Evolutionary conservation across 2,329 filamentous ascomycete species (phyloP).

Genomic region (Tolypocladium guangdongense): DNA sequence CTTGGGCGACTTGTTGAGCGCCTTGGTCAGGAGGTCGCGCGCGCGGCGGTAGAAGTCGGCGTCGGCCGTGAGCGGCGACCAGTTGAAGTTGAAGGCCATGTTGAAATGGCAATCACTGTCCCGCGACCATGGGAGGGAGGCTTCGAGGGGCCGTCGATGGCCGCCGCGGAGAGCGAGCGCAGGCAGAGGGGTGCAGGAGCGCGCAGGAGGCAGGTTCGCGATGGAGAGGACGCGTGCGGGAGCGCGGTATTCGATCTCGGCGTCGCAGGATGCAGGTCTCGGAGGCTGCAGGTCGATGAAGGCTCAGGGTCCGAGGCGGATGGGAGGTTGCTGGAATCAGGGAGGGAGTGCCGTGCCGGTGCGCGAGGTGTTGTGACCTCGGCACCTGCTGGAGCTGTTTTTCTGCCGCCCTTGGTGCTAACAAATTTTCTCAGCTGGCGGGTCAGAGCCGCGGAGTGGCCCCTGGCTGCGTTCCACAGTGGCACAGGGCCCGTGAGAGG

Average conservation of each 20-base stretch:
- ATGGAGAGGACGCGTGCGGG: neutral
- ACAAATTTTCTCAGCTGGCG: neutral
- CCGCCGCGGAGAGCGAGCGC: neutral
- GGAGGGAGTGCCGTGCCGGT: neutral
- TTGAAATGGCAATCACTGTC: conserved; percentile 34
- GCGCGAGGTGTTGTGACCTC: too few relatives aligned
- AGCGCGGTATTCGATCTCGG: neutral
- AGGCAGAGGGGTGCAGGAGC: neutral
- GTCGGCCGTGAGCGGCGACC: conserved; percentile 96
- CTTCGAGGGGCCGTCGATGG: conserved; percentile 7
- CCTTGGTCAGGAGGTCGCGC: conserved; percentile 85
- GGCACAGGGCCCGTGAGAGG: neutral
- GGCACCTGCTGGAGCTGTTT: neutral
- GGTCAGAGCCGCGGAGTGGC: too few relatives aligned
- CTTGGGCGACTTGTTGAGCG: conserved; percentile 94
- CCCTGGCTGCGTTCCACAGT: neutral
- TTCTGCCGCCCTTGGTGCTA: neutral
- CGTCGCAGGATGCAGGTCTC: neutral
- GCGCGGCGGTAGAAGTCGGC: conserved; percentile 82
- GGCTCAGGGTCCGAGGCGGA: neutral
- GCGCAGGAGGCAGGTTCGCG: neutral
- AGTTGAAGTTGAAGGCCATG: conserved; percentile 99
- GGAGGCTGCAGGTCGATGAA: neutral
- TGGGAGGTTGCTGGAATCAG: neutral
- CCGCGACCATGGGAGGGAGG: conserved; percentile 21